Conservation (phyloP, 768 basidiomycete species). For the Zangia roseola region DNA sequence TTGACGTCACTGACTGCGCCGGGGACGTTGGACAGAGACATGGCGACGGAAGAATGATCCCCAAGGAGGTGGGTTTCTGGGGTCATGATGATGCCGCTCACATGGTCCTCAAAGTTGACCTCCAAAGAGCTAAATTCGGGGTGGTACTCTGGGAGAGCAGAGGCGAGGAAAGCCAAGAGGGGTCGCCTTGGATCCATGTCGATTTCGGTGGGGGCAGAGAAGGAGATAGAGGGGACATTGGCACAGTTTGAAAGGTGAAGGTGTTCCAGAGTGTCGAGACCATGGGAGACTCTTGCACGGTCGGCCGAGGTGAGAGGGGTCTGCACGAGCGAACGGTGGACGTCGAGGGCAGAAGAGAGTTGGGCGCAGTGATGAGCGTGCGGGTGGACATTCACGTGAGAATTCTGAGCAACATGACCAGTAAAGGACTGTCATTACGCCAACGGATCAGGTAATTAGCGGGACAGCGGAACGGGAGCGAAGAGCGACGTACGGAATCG, state of each 20-base stretch:
- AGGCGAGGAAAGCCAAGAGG: constrained; percentile 76
- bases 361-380: constrained; percentile 55
- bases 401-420: constrained; percentile 41
- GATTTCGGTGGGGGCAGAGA: constrained; percentile 24
- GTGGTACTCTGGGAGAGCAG: constrained; percentile 55
- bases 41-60: constrained; percentile 38
- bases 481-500: constrained; percentile 65
- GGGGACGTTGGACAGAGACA: constrained; percentile 47
- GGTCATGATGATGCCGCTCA: constrained; percentile 47
- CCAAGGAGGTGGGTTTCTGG: constrained; percentile 47
- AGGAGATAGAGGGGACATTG: constrained; percentile 30
- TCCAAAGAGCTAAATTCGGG: constrained; percentile 44
- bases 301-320: constrained; percentile 7
- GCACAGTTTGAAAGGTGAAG: constrained; percentile 59
- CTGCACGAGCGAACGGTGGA: constrained; percentile 32
- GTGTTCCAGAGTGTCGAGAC: constrained; percentile 37
- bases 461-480: not conserved
- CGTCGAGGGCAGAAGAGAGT: constrained; percentile 34
- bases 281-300: constrained; percentile 13
- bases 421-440: constrained; percentile 62
- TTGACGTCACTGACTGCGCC: constrained; percentile 81
- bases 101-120: constrained; percentile 47
- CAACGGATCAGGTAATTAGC: constrained; percentile 5
- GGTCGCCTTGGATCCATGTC: constrained; percentile 47
- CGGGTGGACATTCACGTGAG: constrained; percentile 38